Conservation (phyloP, 208 protist species). For the Balamuthia mandrillaris region DNA sequence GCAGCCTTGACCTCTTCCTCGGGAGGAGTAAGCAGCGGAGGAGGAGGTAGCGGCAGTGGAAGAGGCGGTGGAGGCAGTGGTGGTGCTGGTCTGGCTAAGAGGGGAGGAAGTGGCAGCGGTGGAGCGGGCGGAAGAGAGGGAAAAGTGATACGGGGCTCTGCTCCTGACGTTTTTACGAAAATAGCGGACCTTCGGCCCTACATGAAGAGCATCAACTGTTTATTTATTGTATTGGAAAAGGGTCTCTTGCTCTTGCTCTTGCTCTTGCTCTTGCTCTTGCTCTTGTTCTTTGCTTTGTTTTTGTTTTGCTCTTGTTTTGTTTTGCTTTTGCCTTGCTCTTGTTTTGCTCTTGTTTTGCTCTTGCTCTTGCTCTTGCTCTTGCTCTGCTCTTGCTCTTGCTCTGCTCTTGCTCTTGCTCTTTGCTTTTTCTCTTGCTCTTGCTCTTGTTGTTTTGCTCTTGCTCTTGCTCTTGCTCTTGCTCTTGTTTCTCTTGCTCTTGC, state of each 20-base stretch:
- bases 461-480: neutral
- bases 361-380: neutral
- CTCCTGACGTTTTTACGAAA: too few relatives aligned
- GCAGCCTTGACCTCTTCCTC: too few relatives aligned
- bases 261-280: neutral
- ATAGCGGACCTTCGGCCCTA: too few relatives aligned
- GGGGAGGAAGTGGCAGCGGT: too few relatives aligned
- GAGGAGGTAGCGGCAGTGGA: too few relatives aligned
- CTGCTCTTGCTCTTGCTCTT: neutral
- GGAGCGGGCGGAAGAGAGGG: too few relatives aligned
- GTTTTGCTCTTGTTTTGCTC: too few relatives aligned
- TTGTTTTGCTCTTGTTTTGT: neutral
- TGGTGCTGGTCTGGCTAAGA: too few relatives aligned
- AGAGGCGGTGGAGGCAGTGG: too few relatives aligned
- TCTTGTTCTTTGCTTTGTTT: neutral
- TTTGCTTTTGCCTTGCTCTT: neutral
- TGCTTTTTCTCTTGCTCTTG: neutral
- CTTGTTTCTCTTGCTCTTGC: neutral
- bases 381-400: neutral
- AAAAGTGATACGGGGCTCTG: too few relatives aligned
- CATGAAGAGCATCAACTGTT: neutral
- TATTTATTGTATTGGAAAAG: constrained; percentile 15
- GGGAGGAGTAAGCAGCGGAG: too few relatives aligned
- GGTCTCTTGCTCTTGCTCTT: too few relatives aligned
- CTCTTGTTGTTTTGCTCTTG: neutral